Conservation (phyloP, 306 rosid genomes). For the Carpinus fangiana region DNA sequence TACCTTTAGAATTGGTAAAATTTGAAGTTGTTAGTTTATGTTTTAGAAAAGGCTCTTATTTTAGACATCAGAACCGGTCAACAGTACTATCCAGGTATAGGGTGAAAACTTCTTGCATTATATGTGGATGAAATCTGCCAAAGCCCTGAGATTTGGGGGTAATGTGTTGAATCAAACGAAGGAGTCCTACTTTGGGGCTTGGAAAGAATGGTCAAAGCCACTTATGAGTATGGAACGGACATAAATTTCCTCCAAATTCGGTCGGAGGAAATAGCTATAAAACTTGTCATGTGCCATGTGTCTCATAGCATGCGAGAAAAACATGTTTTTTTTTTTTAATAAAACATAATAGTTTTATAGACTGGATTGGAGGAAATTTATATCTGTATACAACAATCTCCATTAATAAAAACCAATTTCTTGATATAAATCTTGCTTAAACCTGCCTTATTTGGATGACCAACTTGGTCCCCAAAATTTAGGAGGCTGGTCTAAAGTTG, state of each 20-base stretch:
- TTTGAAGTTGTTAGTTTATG: not conserved
- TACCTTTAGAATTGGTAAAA: not conserved
- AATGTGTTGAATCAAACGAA: not conserved
- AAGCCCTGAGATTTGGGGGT: not conserved
- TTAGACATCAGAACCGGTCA: not conserved
- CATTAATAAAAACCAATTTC: not conserved
- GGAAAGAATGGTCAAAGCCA: not conserved
- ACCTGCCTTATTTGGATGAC: not conserved
- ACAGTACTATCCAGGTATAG: not conserved
- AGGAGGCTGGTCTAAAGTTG: not conserved
- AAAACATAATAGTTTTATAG: too few relatives aligned
- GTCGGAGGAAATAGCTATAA: too few relatives aligned
- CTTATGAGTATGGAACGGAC: too few relatives aligned
- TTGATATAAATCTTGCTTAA: not conserved
- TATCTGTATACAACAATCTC: not conserved
- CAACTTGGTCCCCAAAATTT: not conserved
- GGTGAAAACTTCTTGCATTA: not conserved
- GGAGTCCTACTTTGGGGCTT: not conserved
- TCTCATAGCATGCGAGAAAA: too few relatives aligned
- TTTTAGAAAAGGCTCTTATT: not conserved
- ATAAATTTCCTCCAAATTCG: too few relatives aligned
- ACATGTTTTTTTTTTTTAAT: too few relatives aligned
- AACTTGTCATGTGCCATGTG: too few relatives aligned
- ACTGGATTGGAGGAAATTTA: too few relatives aligned
- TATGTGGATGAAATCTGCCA: not conserved